These are phyloP conservation scores for Mimosa bimucronata DNA, from an alignment of 306 rosid species.

Conservation along the genomic window DNA sequence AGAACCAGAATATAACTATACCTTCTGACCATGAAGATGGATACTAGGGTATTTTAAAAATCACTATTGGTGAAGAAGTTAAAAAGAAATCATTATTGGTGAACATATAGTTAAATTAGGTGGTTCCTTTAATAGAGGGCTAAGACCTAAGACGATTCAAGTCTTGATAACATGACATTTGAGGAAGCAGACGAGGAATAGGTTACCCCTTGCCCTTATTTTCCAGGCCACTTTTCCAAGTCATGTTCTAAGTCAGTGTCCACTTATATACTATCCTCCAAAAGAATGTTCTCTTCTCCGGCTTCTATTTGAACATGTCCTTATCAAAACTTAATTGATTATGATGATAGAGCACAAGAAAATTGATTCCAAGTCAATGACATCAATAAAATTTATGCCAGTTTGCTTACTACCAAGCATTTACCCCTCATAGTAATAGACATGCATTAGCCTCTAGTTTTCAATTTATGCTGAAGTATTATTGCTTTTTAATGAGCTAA, in stretches of 20 bases:
- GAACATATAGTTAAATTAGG: too few relatives aligned
- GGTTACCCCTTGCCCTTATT: background rate
- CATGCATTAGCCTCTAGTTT: background rate
- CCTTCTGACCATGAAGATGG: background rate
- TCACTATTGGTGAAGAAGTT: too few relatives aligned
- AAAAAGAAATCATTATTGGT: too few relatives aligned
- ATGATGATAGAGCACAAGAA: background rate
- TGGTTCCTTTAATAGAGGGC: background rate
- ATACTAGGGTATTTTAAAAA: background rate
- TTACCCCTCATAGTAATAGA: background rate
- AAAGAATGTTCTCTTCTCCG: background rate
- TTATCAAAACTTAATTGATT: background rate
- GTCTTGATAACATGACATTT: background rate
- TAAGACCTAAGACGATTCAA: background rate
- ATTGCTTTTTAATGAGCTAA: background rate
- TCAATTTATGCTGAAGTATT: background rate
- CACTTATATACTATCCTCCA: background rate
- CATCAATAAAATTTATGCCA: slow-evolving; percentile 9
- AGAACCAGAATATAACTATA: too few relatives aligned
- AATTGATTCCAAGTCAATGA: background rate
- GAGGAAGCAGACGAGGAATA: background rate
- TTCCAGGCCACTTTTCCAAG: background rate
- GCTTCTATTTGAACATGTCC: background rate
- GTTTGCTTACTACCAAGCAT: background rate
- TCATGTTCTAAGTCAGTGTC: background rate